Base-by-base conservation (phyloP, 73 alveolate species). In the Paraurostyla sp. region DNA sequence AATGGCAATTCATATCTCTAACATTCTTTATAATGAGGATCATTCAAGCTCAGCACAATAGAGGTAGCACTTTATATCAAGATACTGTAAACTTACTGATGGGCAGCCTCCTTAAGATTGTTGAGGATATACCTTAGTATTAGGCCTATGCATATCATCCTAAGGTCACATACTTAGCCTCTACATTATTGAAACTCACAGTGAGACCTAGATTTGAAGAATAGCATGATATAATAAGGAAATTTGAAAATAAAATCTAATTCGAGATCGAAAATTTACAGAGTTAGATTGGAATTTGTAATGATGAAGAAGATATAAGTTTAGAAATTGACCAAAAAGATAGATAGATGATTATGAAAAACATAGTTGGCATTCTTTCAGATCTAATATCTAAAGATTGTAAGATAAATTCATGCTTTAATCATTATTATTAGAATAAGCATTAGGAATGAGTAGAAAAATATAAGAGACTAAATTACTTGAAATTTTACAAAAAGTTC, bases 171-270 rank as follows among this genome's bases (percentile, higher is more conserved):
- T 46, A n/a, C 11, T 15, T 23, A 48, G 51, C 56, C 0, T 3
- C 65, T 9, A 25, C 32, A 48, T 43, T 73, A 18, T 56, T 73
- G 9, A 73, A 32, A 56, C 7, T n/a, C 18, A 73, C 46, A 3
- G 71, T 78, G 9, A 78, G 89, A 54, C 89, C 89, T 32, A 52
- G 80, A 54, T 13, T 43, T 6, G 89, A 78, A 33, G 89, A 78
- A 38, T 22, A 78, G 22, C 22, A 78, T 38, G 89, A 78, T 20
- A 43, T 78, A 2, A 52, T 78, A 2, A 13, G 27, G 7, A 51
- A 54, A 33, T 16, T 78, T 23, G 60, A 50, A 30, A 54, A 46
- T 11, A 78, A 78, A 54, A 29, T 78, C 0, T 6, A 32, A 4
- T 51, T 51, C 33, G 89, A 78, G 50, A 27, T 54, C 3, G 25